These are phyloP conservation scores for Coemansia erecta DNA, from an alignment of 192 early-diverging fungal species.

Conservation along the genomic window DNA sequence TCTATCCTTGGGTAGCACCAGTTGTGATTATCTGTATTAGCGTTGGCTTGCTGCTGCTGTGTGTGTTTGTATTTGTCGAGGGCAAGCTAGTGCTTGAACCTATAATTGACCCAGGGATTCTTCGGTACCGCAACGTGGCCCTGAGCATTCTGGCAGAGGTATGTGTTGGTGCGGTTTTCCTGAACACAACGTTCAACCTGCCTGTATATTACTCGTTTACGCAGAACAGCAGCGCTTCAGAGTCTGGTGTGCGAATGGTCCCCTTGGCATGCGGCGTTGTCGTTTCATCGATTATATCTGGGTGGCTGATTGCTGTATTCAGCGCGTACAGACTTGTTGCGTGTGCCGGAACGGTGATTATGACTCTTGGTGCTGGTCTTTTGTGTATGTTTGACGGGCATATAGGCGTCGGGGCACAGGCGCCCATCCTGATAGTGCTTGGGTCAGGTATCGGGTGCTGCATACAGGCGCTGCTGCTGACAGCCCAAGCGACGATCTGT, in stretches of 20 bases:
- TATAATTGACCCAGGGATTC: slow-evolving; percentile 68
- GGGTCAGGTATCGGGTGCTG: slow-evolving; percentile 51
- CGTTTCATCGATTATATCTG: slow-evolving; percentile 36
- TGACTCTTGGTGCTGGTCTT: slow-evolving; percentile 47
- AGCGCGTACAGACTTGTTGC: slow-evolving; percentile 39
- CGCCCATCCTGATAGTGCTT: slow-evolving; percentile 36
- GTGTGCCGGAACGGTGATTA: slow-evolving; percentile 33
- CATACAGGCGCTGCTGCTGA: slow-evolving; percentile 47
- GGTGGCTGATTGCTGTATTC: slow-evolving; percentile 46
- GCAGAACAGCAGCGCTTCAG: slow-evolving; percentile 45
- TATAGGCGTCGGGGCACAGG: slow-evolving; percentile 36
- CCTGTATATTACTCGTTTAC: slow-evolving; percentile 52
- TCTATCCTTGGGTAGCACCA: slow-evolving; percentile 66
- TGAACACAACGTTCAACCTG: slow-evolving; percentile 50
- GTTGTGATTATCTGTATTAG: slow-evolving; percentile 58
- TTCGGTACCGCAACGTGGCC: slow-evolving; percentile 61
- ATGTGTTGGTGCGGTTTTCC: slow-evolving; percentile 49
- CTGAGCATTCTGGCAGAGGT: slow-evolving; percentile 43
- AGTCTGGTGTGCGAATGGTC: slow-evolving; percentile 45
- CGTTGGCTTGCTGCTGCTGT: slow-evolving; percentile 55
- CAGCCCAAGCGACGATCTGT: slow-evolving; percentile 43
- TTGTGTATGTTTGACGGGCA: slow-evolving; percentile 39
- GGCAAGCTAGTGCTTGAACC: slow-evolving; percentile 69
- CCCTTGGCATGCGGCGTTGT: slow-evolving; percentile 46
- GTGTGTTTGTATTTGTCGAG: slow-evolving; percentile 66